phyloP scores from a whole-genome alignment of 2,329 filamentous ascomycete genomes.

The Fusarium sp. region DNA sequence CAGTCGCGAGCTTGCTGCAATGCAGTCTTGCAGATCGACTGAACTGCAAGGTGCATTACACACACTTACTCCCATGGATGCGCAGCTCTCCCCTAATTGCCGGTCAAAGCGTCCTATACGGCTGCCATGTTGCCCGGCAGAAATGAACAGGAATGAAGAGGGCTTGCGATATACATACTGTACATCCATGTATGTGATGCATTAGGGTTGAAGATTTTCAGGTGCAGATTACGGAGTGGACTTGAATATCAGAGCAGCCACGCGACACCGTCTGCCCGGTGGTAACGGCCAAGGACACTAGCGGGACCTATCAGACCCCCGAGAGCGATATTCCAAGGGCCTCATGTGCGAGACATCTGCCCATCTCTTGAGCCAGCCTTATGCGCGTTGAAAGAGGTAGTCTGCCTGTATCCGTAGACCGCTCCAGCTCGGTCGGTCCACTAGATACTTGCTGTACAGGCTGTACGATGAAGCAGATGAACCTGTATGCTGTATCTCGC shows the following conservation, averaged over 20 bases:
- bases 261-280: constrained; percentile 2
- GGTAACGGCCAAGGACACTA: background rate
- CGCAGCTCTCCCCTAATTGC: background rate
- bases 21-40: background rate
- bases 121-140: constrained; percentile 5
- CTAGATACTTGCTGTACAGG: background rate
- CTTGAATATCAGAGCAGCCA: constrained; percentile 16
- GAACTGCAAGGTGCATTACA: background rate
- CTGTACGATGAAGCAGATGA: constrained; percentile 1
- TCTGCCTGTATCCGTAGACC: constrained; percentile 2
- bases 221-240: background rate
- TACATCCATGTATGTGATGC: constrained; percentile 2
- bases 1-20: background rate
- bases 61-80: background rate
- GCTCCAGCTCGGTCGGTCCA: constrained; percentile 6
- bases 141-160: background rate
- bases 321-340: constrained; percentile 6
- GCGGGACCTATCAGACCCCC: constrained; percentile 11
- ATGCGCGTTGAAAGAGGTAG: constrained; percentile 1
- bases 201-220: constrained; percentile 22
- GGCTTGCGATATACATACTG: background rate
- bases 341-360: constrained; percentile 10
- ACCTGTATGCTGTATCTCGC: background rate
- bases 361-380: constrained; percentile 9
- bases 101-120: constrained; percentile 7